Evolutionary conservation across 2,329 filamentous ascomycete genomes (phyloP), one percentile per base, ranked within the genome.

Genomic region (Trichoderma cornu-damae): DNA sequence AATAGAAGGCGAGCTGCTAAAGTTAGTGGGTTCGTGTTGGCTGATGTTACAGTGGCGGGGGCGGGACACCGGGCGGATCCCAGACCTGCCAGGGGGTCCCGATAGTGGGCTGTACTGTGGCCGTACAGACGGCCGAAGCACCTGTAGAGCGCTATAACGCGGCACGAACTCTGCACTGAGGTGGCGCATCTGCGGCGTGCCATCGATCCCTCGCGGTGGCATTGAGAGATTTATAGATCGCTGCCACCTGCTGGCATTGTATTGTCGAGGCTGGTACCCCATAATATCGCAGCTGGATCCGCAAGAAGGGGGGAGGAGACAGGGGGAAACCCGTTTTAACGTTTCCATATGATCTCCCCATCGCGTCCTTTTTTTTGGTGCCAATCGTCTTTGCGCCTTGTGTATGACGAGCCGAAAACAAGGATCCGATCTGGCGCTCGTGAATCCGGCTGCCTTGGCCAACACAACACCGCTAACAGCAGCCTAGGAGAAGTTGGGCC

Each of bases 1-100:
- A 24, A 26, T 43, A 24, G 50, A 54, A 42, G n/a, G 50, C 12
- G 50, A 44, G 20, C 44, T 38, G n/a, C 50, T 54, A 46, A 46
- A 54, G 50, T 44, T 54, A 54, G 50, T 44, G 52, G n/a, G 40
- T 38, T 55, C 52, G 52, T 46, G 52, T 47, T 47, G 52, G 42
- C 52, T 55, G 52, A 55, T 43, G 48, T 48, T 58, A 60, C 57
- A 59, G 66, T 68, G 65, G 66, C 63, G 66, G 66, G 66, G 66
- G 65, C 65, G 66, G 66, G 64, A 66, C 65, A 65, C 49, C 61
- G 61, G 62, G 59, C 43, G 46, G 54, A 37, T 40, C 47, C n/a
- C 24, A 18, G 30, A n/a, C 32, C 34, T 47, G 51, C 51, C 52
- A 55, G 52, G 52, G 52, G 52, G 22, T 8, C 40, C 30, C 3